Percentiles rank a stretch among this genome's conserved stretches.
These are phyloP conservation scores for Setaria italica DNA, from an alignment of 202 grass and related monocot genomes.

Conservation along the genomic window DNA sequence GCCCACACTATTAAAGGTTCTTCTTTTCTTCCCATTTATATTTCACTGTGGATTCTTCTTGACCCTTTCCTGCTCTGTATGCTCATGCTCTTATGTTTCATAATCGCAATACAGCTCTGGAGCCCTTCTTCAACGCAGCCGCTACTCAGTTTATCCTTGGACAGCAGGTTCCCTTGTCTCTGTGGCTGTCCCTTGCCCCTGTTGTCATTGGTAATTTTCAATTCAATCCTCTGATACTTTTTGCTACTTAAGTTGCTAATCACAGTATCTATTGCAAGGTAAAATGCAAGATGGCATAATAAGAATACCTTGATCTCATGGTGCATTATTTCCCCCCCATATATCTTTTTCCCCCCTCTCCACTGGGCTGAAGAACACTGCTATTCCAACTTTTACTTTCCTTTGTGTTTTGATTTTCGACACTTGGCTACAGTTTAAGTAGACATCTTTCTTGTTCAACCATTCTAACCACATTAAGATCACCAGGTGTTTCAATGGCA, in stretches of 20 bases:
- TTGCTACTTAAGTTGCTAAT: slow-evolving; percentile 10
- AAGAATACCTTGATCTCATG: slow-evolving; percentile 20
- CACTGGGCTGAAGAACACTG: neutral
- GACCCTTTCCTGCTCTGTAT: slow-evolving; percentile 15
- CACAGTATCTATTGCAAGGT: slow-evolving; percentile 11
- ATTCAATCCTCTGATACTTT: slow-evolving; percentile 22
- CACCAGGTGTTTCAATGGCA: slow-evolving; percentile 94
- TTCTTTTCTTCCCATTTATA: slow-evolving; percentile 38
- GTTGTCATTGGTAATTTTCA: slow-evolving; percentile 89
- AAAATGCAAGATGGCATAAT: neutral
- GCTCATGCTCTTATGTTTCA: slow-evolving; percentile 34
- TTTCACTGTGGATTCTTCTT: slow-evolving; percentile 25
- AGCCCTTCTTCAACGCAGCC: slow-evolving; percentile 98
- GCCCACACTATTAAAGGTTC: slow-evolving; percentile 95
- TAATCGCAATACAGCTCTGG: slow-evolving; percentile 74
- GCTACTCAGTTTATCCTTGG: slow-evolving; percentile 99
- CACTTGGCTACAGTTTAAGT: neutral
- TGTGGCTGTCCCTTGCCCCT: slow-evolving; percentile 96
- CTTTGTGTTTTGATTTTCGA: neutral
- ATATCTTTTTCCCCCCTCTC: neutral
- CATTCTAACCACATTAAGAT: slow-evolving; percentile 51
- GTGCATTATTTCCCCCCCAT: slow-evolving; percentile 14
- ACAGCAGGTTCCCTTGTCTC: slow-evolving; percentile 83
- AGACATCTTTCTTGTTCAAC: slow-evolving; percentile 21
- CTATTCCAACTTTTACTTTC: neutral